Base-by-base conservation (phyloP, 2,329 filamentous ascomycete genomes). In the Fusarium decemcellulare region DNA sequence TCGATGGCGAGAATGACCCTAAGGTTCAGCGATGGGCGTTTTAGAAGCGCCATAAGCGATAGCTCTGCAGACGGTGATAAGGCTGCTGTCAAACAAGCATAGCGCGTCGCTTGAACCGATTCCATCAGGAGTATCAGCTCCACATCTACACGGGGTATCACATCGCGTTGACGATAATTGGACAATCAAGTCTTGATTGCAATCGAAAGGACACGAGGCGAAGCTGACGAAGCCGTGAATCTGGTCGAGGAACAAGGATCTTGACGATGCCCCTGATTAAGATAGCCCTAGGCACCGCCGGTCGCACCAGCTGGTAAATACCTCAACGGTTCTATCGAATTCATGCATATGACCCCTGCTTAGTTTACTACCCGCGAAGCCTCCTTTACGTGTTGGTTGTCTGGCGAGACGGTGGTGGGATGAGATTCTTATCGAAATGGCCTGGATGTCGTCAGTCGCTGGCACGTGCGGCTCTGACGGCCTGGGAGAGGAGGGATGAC, bases 1-100 rank as follows among this genome's bases (percentile, higher is more conserved):
- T 11, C 74, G 87, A 63, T 90, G 87, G 87, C 81, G 87, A 63
- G 86, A 88, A 37, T 69, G 48, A 72, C 37, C 18, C 27, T 34
- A 2, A 2, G 11, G 32, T 34, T 5, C 3, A 34, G 8, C 11
- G 8, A 34, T 5, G 32, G 18, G 18, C 18, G 18, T 3, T 23
- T 23, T 23, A 23, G 4, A 23, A 23, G 9, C 16, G 40, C 30
- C 18, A 44, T 44, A n/a, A 32, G 30, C 23, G 18, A 56, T 27
- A 36, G 27, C 15, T 37, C 48, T 27, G 30, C 48, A 37, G 32
- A 37, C 18, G 48, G 27, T 32, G 48, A 16, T 37, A 51, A 27
- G 34, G 34, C 18, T 37, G 32, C 32, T n/a, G 29, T 12, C 18
- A 8, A 32, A 30, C 30, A 18, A 42, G 39, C 36, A 11, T 34